A percentile compares a stretch with the other conserved stretches of the same genome.
These are phyloP conservation scores for Cyberlindnera xishuangbannaensis DNA, from an alignment of 805 yeast genomes.

Conservation along the genomic window DNA sequence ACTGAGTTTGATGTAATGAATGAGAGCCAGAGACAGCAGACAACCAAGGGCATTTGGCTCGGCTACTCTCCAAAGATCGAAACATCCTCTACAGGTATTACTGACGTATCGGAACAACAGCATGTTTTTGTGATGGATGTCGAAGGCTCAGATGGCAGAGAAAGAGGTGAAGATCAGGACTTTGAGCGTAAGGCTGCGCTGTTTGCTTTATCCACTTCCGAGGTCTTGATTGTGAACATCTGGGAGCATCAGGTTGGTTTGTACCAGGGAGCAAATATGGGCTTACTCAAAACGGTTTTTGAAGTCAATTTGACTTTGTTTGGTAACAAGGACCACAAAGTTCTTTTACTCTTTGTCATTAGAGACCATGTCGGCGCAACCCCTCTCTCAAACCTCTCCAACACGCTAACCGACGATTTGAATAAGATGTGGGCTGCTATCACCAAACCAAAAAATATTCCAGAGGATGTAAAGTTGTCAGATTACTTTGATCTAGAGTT, in stretches of 20 bases:
- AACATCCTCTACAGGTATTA: slow-evolving; percentile 1
- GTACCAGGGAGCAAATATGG: slow-evolving; percentile 98
- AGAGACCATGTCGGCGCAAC: slow-evolving; percentile 90
- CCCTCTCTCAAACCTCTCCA: slow-evolving; percentile 64
- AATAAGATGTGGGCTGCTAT: slow-evolving; percentile 71
- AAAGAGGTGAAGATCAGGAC: slow-evolving; percentile 97
- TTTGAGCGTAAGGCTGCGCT: slow-evolving; percentile 95
- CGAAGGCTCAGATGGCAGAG: slow-evolving; percentile 99
- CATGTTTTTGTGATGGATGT: slow-evolving; percentile 84
- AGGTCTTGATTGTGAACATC: slow-evolving; percentile 82
- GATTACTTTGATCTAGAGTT: slow-evolving; percentile 87
- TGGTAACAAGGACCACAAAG: slow-evolving; percentile 56
- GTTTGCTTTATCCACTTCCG: slow-evolving; percentile 89
- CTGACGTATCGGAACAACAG: slow-evolving; percentile 12
- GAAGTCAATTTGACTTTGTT: slow-evolving; percentile 89
- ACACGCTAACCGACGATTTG: slow-evolving; percentile 67
- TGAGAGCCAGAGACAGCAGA: slow-evolving; percentile 78
- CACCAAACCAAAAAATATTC: slow-evolving; percentile 61
- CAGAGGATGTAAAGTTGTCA: slow-evolving; percentile 41
- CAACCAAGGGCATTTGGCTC: slow-evolving; percentile 82
- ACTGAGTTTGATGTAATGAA: slow-evolving; percentile 93
- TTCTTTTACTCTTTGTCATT: slow-evolving; percentile 76
- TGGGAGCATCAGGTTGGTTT: slow-evolving; percentile 98
- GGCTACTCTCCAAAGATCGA: slow-evolving; percentile 47
- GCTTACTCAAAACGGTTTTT: slow-evolving; percentile 87